Evolutionary conservation across 202 grass and related monocot species (phyloP).

Genomic region (Hordeum pubiflorum): DNA sequence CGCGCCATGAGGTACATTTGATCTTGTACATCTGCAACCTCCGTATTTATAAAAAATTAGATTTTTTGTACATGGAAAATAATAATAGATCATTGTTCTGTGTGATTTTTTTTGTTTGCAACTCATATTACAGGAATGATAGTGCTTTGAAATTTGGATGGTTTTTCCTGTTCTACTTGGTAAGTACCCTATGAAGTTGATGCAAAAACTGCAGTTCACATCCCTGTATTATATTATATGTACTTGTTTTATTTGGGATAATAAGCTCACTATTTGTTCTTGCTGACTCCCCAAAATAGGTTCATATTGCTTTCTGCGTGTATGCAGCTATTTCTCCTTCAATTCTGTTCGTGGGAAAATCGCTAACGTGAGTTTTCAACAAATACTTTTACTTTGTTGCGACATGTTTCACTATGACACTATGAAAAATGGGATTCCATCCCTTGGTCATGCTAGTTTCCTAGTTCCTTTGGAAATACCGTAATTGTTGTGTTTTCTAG

Average conservation of each 20-base stretch:
- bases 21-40: background rate
- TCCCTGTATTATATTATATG: background rate
- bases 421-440: background rate
- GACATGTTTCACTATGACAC: background rate
- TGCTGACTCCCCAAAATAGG: slow-evolving; percentile 22
- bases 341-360: slow-evolving; percentile 58
- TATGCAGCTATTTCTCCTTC: slow-evolving; percentile 52
- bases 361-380: slow-evolving; percentile 47
- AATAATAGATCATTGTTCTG: background rate
- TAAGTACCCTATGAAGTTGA: background rate
- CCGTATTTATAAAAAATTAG: background rate
- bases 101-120: background rate
- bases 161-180: slow-evolving; percentile 73
- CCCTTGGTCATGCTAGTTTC: background rate
- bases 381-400: background rate
- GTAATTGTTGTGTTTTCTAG: background rate
- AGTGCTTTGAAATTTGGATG: slow-evolving; percentile 68
- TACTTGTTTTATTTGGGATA: background rate
- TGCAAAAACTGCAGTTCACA: background rate
- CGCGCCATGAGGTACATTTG: slow-evolving; percentile 54
- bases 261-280: slow-evolving; percentile 7
- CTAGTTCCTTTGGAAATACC: background rate
- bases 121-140: slow-evolving; percentile 46
- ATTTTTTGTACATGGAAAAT: background rate
- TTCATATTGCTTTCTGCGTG: slow-evolving; percentile 57